Percentiles rank a stretch among this genome's conserved stretches.
Conservation (phyloP, 2,329 filamentous ascomycete species). For the Alternaria gansuensis region DNA sequence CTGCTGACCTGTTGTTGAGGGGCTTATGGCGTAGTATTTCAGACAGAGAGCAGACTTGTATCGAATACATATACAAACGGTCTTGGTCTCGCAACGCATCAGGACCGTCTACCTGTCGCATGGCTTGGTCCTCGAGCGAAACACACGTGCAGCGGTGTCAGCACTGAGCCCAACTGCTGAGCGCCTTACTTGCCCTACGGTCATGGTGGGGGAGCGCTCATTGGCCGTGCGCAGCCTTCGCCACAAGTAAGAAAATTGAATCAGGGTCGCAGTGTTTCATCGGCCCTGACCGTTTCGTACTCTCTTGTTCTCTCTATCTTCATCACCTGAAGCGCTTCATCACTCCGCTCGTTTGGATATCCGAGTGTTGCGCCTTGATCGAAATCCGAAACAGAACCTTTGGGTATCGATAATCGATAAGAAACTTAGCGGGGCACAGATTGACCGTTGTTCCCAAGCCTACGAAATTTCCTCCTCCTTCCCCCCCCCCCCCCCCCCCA, state of each 20-base stretch:
- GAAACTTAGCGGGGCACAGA: conserved; percentile 35
- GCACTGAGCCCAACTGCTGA: background rate
- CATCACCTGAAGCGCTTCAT: conserved; percentile 12
- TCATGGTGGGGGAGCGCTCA: conserved; percentile 26
- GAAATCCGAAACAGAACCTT: conserved; percentile 16
- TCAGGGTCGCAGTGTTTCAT: conserved; percentile 30
- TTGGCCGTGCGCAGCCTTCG: conserved; percentile 31
- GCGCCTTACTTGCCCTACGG: conserved; percentile 34
- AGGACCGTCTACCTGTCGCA: background rate
- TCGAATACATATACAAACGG: background rate
- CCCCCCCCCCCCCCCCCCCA: conserved; percentile 63
- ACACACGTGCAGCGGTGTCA: conserved; percentile 12
- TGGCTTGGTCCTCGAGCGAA: background rate
- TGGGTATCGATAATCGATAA: conserved; percentile 26
- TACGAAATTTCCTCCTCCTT: conserved; percentile 39
- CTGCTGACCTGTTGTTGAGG: background rate
- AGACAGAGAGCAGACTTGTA: background rate
- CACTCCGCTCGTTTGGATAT: conserved; percentile 23
- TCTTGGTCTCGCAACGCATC: background rate
- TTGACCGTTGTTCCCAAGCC: conserved; percentile 33
- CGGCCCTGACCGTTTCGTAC: conserved; percentile 13
- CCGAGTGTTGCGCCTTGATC: conserved; percentile 25
- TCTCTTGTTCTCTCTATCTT: conserved; percentile 13
- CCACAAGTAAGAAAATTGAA: conserved; percentile 39
- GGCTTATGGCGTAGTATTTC: background rate